Conservation (phyloP, 441 rosid species). For the Flueggea neowawraea region DNA sequence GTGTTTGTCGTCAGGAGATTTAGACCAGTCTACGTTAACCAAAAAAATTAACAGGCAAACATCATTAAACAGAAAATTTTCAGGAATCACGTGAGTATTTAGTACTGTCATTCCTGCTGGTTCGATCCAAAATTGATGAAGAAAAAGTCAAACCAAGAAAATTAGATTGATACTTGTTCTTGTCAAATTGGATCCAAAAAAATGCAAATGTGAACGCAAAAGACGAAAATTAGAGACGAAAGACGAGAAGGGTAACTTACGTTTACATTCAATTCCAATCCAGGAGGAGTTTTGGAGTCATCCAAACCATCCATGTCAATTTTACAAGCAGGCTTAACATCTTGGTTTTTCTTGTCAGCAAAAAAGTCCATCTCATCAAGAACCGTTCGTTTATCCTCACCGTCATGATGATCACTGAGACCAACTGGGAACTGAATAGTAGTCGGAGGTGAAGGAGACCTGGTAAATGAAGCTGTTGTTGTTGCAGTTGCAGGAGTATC, state of each 20-base stretch:
- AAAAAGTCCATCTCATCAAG: constrained; percentile 52
- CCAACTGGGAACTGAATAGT: constrained; percentile 42
- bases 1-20: constrained; percentile 67
- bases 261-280: constrained; percentile 27
- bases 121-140: background rate
- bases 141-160: background rate
- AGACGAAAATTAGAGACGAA: background rate
- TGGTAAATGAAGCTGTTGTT: background rate
- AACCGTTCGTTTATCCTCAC: constrained; percentile 17
- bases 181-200: no score
- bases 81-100: no score
- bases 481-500: constrained; percentile 3
- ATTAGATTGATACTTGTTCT: no score
- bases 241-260: constrained; percentile 17
- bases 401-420: constrained; percentile 8
- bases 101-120: no score
- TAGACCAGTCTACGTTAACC: constrained; percentile 60
- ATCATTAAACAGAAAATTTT: background rate
- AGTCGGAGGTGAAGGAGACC: constrained; percentile 23
- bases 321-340: background rate
- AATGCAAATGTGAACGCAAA: no score
- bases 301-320: background rate
- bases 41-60: background rate
- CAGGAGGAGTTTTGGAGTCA: constrained; percentile 2
- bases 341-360: constrained; percentile 14